Evolutionary conservation across 2,329 filamentous ascomycete species (phyloP).

Genomic region (Botryotinia calthae): DNA sequence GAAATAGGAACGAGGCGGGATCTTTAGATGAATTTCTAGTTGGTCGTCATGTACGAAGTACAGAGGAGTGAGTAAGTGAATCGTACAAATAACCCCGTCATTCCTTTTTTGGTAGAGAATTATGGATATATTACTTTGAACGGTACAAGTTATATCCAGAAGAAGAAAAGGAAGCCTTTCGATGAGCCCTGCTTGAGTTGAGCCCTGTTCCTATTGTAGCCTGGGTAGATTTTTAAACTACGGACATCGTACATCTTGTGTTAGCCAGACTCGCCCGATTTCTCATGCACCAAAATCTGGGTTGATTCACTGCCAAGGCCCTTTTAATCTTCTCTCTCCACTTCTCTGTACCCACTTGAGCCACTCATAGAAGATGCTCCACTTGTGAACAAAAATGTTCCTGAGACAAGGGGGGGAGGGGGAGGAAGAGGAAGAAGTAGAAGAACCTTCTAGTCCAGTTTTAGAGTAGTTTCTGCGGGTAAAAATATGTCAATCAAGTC

Average conservation of each 20-base stretch:
- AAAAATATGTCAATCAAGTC: neutral
- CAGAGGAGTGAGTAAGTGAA: neutral
- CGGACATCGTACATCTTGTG: neutral
- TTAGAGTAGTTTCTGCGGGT: neutral
- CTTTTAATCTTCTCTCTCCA: conserved; percentile 1
- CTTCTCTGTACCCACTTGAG: neutral
- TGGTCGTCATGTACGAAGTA: neutral
- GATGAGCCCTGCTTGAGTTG: neutral
- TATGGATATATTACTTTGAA: neutral
- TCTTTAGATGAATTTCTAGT: conserved; percentile 4
- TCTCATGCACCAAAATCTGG: neutral
- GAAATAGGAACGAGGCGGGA: neutral
- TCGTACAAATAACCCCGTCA: neutral
- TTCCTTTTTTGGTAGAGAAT: neutral
- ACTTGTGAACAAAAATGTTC: neutral
- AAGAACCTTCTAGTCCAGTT: neutral
- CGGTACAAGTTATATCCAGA: neutral
- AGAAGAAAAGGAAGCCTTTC: neutral
- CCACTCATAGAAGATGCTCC: neutral
- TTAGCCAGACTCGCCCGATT: neutral
- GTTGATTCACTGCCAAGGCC: neutral
- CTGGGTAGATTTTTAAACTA: neutral
- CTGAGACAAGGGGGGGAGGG: neutral
- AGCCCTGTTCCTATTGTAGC: neutral
- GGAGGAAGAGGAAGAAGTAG: neutral